Base-by-base conservation (phyloP, 2,329 filamentous ascomycete genomes). In the Drechslerella dactyloides region DNA sequence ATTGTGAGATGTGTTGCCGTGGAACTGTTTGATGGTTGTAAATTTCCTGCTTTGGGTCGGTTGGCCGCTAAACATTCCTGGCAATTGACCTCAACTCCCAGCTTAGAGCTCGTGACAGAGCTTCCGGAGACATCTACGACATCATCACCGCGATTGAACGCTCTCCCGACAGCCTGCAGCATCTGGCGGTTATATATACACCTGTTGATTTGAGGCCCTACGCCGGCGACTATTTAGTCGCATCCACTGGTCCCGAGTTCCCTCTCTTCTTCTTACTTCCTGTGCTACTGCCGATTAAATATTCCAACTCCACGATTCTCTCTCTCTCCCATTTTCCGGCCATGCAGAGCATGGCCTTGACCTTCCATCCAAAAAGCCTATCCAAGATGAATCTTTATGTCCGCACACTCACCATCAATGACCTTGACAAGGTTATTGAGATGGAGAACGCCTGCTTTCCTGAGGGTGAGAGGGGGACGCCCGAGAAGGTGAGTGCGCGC, bases 321-420 rank as follows among this genome's bases (percentile, higher is more conserved):
- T 64, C 68, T 13, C 50, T 61, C 23, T 52, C 64, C n/a, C 60
- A 72, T 51, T 35, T 60, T 1, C 60, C 61, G 68, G 68, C 60
- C 68, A 68, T 73, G 69, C 63, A 66, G 37, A 59, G 62, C 69
- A 73, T 73, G 69, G 69, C 69, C 57, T 63, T 73, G 24, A 73
- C 69, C 11, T 73, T 73, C 52, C 69, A 73, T 48, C 69, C 69
- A 1, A 73, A 73, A 35, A 23, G 42, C 23, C 50, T 51, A 2
- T 51, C 56, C 42, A 73, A 73, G 46, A 68, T 63, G 61, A 21
- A 50, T 15, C 52, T 73, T 13, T 73, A 68, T 23, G 57, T 73
- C 11, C 56, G 69, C 1, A 73, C 69, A 0, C 63, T 73, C 6
- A 73, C 69, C 0, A 63, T 73, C 37, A 68, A 62, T 46, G 69